Percentiles rank a stretch among this genome's conserved stretches.
These are phyloP conservation scores for Fusarium virguliforme DNA, from an alignment of 2,329 filamentous ascomycete genomes.

Conservation along the genomic window DNA sequence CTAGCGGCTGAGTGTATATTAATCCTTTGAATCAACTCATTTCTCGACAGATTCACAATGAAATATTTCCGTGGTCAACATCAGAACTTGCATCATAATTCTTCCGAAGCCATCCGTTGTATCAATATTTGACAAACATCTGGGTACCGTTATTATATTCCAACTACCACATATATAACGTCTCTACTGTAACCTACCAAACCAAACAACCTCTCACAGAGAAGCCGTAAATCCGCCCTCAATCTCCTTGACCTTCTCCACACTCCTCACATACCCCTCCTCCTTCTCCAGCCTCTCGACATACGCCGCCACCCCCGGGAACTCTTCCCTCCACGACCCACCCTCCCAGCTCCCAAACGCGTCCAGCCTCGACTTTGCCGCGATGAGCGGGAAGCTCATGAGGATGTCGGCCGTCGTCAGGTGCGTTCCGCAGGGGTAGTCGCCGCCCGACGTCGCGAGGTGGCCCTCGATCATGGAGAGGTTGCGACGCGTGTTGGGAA, in stretches of 20 bases:
- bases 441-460: slow-evolving; percentile 62
- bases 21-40: too few relatives aligned
- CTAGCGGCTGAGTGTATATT: too few relatives aligned
- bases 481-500: slow-evolving; percentile 66
- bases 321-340: slow-evolving; percentile 58
- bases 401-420: slow-evolving; percentile 70
- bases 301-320: slow-evolving; percentile 66
- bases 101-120: too few relatives aligned
- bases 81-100: too few relatives aligned
- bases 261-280: slow-evolving; percentile 65
- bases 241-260: slow-evolving; percentile 66
- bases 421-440: slow-evolving; percentile 66
- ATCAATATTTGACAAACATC: too few relatives aligned
- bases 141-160: too few relatives aligned
- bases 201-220: slow-evolving; percentile 12
- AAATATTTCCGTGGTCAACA: too few relatives aligned
- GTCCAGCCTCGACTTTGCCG: slow-evolving; percentile 59
- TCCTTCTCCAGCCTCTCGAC: slow-evolving; percentile 62
- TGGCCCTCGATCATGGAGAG: slow-evolving; percentile 67
- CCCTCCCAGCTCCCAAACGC: slow-evolving; percentile 61
- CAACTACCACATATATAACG: neutral
- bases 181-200: neutral
- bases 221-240: slow-evolving; percentile 58
- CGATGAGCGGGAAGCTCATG: slow-evolving; percentile 68
- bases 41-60: too few relatives aligned